Evolutionary conservation across 202 grass and related monocot species (phyloP).

Genomic region (Setaria italica): DNA sequence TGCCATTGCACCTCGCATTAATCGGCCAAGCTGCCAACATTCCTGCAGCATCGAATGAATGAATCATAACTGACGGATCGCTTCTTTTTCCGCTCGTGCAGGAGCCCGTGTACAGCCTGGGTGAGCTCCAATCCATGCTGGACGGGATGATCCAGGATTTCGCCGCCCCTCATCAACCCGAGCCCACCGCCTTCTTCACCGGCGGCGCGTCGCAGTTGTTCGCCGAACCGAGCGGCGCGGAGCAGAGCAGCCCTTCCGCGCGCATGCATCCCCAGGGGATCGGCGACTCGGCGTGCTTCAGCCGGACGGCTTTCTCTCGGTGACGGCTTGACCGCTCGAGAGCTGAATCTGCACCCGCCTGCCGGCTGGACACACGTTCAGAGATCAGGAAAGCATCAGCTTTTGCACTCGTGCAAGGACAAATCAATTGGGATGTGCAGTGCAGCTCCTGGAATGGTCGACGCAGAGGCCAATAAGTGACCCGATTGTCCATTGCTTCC

Average conservation of each 20-base stretch:
- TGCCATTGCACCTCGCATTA: neutral
- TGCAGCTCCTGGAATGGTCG: too few relatives aligned
- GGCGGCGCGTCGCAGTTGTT: neutral
- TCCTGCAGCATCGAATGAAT: neutral
- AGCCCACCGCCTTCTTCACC: slow-evolving; percentile 27
- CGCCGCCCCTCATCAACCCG: slow-evolving; percentile 2
- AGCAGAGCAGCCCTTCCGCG: neutral
- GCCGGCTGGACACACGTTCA: too few relatives aligned
- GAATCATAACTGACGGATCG: neutral
- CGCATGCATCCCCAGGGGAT: slow-evolving; percentile 37
- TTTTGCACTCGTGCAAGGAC: too few relatives aligned
- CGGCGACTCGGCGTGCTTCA: slow-evolving; percentile 43
- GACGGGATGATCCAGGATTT: slow-evolving; percentile 70
- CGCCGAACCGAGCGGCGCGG: neutral
- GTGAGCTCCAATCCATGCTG: slow-evolving; percentile 74
- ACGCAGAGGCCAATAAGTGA: neutral
- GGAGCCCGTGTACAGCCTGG: slow-evolving; percentile 62
- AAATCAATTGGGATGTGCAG: too few relatives aligned
- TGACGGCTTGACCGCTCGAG: too few relatives aligned
- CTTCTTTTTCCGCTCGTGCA: neutral
- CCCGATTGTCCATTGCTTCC: neutral
- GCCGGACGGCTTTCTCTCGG: slow-evolving; percentile 45
- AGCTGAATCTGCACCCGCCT: too few relatives aligned
- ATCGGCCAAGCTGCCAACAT: neutral
- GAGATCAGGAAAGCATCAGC: too few relatives aligned